phyloP scores from a whole-genome alignment of 2,329 filamentous ascomycete species.

The Chaetomium globosum region DNA sequence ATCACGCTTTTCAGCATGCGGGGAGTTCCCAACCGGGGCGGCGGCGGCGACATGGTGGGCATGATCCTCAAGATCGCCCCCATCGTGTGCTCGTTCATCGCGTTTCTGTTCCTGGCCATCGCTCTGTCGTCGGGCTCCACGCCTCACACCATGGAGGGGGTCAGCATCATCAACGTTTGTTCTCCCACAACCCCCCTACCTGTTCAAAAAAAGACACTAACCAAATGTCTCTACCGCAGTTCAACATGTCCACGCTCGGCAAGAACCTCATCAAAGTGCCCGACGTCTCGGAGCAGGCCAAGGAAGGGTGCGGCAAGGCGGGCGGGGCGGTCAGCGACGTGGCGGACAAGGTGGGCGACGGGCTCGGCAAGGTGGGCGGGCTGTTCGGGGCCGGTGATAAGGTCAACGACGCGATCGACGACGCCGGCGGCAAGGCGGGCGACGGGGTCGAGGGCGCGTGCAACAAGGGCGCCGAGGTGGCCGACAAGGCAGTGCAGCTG shows the following conservation, averaged over 20 bases:
- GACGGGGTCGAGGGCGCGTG: neutral
- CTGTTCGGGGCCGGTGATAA: constrained; percentile 18
- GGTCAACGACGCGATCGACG: constrained; percentile 25
- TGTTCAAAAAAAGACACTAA: neutral
- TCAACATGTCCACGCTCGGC: constrained; percentile 49
- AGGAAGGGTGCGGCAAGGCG: constrained; percentile 19
- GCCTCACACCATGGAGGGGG: constrained; percentile 21
- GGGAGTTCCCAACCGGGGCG: neutral
- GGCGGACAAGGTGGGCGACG: constrained; percentile 32
- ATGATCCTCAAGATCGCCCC: constrained; percentile 27
- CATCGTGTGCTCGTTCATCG: constrained; percentile 24
- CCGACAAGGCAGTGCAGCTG: constrained; percentile 26
- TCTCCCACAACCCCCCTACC: neutral
- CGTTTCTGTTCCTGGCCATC: constrained; percentile 28
- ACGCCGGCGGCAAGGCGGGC: constrained; percentile 14
- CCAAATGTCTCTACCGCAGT: constrained; percentile 33
- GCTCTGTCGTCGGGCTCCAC: constrained; percentile 24
- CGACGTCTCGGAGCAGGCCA: constrained; percentile 29
- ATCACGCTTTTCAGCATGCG: constrained; percentile 15
- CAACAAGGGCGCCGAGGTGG: constrained; percentile 25
- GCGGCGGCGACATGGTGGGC: neutral
- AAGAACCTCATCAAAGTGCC: constrained; percentile 41
- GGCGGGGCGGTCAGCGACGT: constrained; percentile 23
- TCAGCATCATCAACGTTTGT: constrained; percentile 30
- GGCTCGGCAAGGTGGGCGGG: constrained; percentile 30